Evolutionary conservation across 1,284 basidiomycete species (phyloP), one percentile per base, ranked within the genome.

Genomic region (Lentinula novae-zelandiae): DNA sequence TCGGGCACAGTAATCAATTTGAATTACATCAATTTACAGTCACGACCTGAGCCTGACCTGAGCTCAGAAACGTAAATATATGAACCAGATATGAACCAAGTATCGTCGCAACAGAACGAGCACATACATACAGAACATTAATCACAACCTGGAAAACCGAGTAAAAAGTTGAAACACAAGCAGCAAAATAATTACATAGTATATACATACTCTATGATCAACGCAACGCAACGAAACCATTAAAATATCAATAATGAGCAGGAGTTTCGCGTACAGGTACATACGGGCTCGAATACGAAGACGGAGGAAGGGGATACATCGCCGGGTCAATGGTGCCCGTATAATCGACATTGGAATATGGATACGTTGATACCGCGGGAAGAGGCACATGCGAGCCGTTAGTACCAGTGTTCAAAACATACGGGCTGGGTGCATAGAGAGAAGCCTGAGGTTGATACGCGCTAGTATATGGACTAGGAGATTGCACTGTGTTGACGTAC

Each of bases 211-310:
- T 46, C 44, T 46, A 46, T 27, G 10, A 46, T 27, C 27, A 27
- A 44, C 42, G n/a, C 17, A 46, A 46, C 44, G 7, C 9, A 22
- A 20, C 7, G 20, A 20, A 42, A 42, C 36, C 40, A 42, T 46
- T 53, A 53, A 38, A 36, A 44, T 58, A 42, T 58, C 51, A 58
- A 51, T 42, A 58, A 58, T 38, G 51, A 58, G 38, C 42, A 58
- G 57, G 57, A 8, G 49, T 42, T 39, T 53, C 49, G 38, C 38
- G 10, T 27, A 46, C 8, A 1, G 42, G 40, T n/a, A 53, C 39
- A 36, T 53, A 58, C 27, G 57, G 57, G 22, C 57, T 58, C 22
- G 57, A 52, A 58, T 58, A 58, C 0, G 57, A 52, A 15, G 57
- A 52, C 2, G 50, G 15, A 27, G 57, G 57, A 22, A 58, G 38